phyloP scores from a whole-genome alignment of 2,329 filamentous ascomycete species.

The Fusarium nodosum region DNA sequence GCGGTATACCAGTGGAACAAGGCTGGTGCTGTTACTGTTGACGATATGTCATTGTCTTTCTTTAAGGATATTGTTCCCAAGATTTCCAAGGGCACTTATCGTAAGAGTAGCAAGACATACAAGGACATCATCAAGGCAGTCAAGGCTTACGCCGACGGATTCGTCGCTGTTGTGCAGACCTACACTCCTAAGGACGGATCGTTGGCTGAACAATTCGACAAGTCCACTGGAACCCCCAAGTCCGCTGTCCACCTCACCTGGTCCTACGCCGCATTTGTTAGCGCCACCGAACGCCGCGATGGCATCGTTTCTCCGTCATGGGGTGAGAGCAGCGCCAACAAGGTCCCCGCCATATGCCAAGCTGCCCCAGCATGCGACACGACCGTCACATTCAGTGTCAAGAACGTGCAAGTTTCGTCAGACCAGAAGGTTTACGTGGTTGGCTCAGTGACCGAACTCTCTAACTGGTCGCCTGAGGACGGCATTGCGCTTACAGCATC shows the following conservation, averaged over 20 bases:
- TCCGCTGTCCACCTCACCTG: conserved; percentile 78
- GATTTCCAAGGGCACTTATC: conserved; percentile 24
- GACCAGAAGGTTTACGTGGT: conserved; percentile 43
- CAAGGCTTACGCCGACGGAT: conserved; percentile 27
- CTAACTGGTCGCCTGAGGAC: conserved; percentile 54
- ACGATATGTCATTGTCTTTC: conserved; percentile 19
- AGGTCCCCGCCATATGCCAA: conserved; percentile 36
- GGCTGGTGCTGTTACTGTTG: conserved; percentile 67
- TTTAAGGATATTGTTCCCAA: conserved; percentile 29
- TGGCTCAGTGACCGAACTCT: conserved; percentile 57
- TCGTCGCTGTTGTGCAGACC: conserved; percentile 63
- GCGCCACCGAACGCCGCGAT: conserved; percentile 67
- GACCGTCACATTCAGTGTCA: conserved; percentile 42
- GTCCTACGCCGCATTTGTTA: conserved; percentile 78
- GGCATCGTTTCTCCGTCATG: conserved; percentile 68
- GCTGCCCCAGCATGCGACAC: conserved; percentile 47
- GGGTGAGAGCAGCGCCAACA: conserved; percentile 52
- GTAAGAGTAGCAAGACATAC: conserved; percentile 22
- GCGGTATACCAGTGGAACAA: conserved; percentile 77
- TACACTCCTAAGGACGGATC: conserved; percentile 74
- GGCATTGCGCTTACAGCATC: conserved; percentile 65
- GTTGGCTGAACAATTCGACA: conserved; percentile 74
- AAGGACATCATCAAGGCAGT: conserved; percentile 25
- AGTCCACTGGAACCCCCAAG: conserved; percentile 63
- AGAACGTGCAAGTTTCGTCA: conserved; percentile 25